Evolutionary conservation across 1,284 basidiomycete species (phyloP).

Genomic region (Hemileia vastatrix): DNA sequence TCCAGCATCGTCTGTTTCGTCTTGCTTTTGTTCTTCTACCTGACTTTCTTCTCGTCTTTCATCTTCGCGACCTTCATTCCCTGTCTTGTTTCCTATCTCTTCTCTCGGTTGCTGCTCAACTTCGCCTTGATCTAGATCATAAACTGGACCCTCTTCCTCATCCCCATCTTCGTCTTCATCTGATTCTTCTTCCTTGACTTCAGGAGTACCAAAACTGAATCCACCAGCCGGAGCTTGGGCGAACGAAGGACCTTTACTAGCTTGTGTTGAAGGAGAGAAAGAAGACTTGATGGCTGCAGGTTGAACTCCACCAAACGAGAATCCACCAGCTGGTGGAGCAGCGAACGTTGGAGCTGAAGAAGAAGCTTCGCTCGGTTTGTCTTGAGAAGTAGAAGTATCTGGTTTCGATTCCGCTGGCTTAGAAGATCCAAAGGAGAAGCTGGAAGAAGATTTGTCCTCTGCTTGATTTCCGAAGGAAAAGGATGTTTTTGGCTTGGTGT

Average conservation of each 20-base stretch:
- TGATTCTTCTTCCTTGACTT: constrained; percentile 8
- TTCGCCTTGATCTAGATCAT: constrained; percentile 7
- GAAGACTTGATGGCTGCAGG: background rate
- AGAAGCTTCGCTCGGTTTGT: no score
- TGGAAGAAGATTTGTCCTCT: no score
- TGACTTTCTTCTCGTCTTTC: background rate
- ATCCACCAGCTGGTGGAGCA: background rate
- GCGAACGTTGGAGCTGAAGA: background rate
- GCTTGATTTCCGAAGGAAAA: background rate
- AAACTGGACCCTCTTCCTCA: constrained; percentile 21
- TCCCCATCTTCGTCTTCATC: constrained; percentile 23
- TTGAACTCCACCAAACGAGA: background rate
- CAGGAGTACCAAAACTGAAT: background rate
- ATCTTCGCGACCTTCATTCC: background rate
- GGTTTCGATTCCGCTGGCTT: no score
- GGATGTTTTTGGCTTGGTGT: no score
- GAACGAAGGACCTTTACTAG: background rate
- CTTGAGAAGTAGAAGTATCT: no score
- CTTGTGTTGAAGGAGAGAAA: background rate
- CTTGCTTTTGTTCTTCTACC: background rate
- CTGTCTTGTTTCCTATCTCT: background rate
- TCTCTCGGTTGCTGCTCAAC: background rate
- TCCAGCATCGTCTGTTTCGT: background rate
- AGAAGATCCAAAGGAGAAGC: no score
- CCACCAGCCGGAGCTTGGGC: background rate